phyloP scores from a whole-genome alignment of 2,329 filamentous ascomycete species.

The Xylariaceae sp. region DNA sequence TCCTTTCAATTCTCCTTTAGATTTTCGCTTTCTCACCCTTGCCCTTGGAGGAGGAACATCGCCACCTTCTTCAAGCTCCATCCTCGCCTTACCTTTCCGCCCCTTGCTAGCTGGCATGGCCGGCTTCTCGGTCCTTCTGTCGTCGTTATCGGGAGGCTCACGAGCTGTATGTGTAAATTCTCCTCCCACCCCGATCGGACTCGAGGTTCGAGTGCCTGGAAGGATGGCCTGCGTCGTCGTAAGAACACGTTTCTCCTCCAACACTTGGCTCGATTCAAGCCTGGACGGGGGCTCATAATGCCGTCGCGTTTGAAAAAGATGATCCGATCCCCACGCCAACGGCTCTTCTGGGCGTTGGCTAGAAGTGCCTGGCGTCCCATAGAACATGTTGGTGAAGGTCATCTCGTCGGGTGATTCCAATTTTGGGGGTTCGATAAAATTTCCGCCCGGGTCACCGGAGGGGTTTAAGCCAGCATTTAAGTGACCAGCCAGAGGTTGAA shows the following conservation, averaged over 20 bases:
- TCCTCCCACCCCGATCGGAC: conserved; percentile 38
- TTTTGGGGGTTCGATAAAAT: too few species aligned
- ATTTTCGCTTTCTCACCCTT: conserved; percentile 41
- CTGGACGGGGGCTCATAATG: conserved; percentile 50
- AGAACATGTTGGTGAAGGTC: conserved; percentile 42
- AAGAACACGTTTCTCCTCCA: conserved; percentile 43
- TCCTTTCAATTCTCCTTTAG: conserved; percentile 37
- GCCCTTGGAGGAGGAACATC: conserved; percentile 32
- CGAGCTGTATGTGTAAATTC: conserved; percentile 16
- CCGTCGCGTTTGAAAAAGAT: conserved; percentile 53
- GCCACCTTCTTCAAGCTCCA: conserved; percentile 40
- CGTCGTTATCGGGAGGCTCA: conserved; percentile 23
- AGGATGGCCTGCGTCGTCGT: conserved; percentile 17
- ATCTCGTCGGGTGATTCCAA: too few species aligned
- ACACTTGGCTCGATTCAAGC: conserved; percentile 53
- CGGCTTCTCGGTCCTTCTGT: conserved; percentile 36
- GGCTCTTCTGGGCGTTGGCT: conserved; percentile 31
- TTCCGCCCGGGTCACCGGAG: too few species aligned
- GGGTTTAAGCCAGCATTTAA: too few species aligned
- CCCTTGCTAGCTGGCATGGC: conserved; percentile 36
- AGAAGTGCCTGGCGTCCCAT: conserved; percentile 23
- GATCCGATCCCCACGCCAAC: conserved; percentile 64
- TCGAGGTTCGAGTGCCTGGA: conserved; percentile 54
- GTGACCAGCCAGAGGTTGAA: conserved; percentile 15
- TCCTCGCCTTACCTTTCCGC: conserved; percentile 48